Conservation (phyloP, 2,329 filamentous ascomycete genomes). For the Lasiodiplodia hormozganensis region DNA sequence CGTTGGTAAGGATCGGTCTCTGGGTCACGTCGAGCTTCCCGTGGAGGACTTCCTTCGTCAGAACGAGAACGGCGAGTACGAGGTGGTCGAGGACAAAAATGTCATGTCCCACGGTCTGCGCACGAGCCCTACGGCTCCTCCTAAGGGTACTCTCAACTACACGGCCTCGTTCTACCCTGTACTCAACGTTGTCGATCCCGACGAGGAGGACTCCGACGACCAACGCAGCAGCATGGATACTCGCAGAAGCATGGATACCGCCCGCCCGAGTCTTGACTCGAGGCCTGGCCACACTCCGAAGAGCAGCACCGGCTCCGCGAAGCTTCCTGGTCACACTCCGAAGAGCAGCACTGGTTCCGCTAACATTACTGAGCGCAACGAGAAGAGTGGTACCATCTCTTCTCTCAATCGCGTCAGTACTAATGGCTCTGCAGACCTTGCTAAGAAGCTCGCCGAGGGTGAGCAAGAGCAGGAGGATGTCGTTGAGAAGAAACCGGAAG, state of each 20-base stretch:
- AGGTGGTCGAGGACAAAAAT: constrained; percentile 78
- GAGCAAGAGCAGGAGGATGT: constrained; percentile 56
- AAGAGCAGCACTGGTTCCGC: constrained; percentile 25
- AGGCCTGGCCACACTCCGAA: constrained; percentile 28
- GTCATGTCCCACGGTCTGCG: constrained; percentile 71
- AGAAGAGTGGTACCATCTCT: constrained; percentile 51
- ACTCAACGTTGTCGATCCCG: constrained; percentile 85
- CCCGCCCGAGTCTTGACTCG: constrained; percentile 25
- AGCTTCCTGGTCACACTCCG: constrained; percentile 30
- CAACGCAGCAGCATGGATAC: constrained; percentile 31
- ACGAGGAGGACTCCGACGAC: constrained; percentile 68
- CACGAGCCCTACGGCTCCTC: constrained; percentile 72
- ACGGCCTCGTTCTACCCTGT: constrained; percentile 90
- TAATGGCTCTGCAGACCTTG: constrained; percentile 48
- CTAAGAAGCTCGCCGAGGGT: constrained; percentile 55
- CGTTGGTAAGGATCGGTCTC: constrained; percentile 85
- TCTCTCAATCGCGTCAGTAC: constrained; percentile 46
- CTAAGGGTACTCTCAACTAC: constrained; percentile 83
- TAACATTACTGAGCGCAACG: constrained; percentile 30
- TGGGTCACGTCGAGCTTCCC: constrained; percentile 80
- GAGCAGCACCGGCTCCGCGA: constrained; percentile 20
- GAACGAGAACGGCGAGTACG: constrained; percentile 79
- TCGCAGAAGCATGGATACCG: constrained; percentile 34
- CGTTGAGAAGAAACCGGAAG: constrained; percentile 59
- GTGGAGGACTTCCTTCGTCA: constrained; percentile 81